Conservation (phyloP, 768 basidiomycete genomes). For the Auriscalpium vulgare region DNA sequence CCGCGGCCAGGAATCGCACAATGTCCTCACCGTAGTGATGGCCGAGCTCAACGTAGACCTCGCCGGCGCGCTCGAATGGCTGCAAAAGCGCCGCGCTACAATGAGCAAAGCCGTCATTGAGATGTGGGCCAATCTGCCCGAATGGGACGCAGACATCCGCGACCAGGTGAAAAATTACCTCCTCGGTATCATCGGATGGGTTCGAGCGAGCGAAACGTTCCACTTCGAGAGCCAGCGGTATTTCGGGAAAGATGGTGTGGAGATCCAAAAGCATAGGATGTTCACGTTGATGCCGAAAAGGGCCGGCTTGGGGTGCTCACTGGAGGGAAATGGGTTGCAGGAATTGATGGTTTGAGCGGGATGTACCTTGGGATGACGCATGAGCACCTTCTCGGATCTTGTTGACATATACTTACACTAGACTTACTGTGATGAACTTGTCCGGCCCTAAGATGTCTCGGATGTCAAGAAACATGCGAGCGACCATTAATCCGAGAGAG, state of each 20-base stretch:
- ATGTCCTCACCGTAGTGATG: constrained; percentile 70
- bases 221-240: constrained; percentile 64
- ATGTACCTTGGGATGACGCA: too few species aligned
- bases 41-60: constrained; percentile 45
- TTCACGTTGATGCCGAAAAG: neutral
- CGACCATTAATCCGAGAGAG: too few species aligned
- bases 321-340: too few species aligned
- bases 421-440: too few species aligned
- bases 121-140: constrained; percentile 37
- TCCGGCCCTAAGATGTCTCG: too few species aligned
- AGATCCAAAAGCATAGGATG: constrained; percentile 39
- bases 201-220: constrained; percentile 67
- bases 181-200: constrained; percentile 61
- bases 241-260: constrained; percentile 49
- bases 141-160: constrained; percentile 57
- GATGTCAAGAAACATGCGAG: too few species aligned
- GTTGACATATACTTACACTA: too few species aligned
- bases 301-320: neutral
- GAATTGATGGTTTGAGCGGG: too few species aligned
- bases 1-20: constrained; percentile 53
- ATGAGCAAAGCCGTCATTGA: constrained; percentile 38
- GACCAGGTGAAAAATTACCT: constrained; percentile 50
- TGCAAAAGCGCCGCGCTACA: constrained; percentile 50
- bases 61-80: constrained; percentile 55
- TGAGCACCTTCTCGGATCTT: too few species aligned